Percentiles rank a stretch among this genome's conserved stretches.
Evolutionary conservation across 768 basidiomycete species (phyloP).

Genomic region (Coprinopsis strossmayeri): DNA sequence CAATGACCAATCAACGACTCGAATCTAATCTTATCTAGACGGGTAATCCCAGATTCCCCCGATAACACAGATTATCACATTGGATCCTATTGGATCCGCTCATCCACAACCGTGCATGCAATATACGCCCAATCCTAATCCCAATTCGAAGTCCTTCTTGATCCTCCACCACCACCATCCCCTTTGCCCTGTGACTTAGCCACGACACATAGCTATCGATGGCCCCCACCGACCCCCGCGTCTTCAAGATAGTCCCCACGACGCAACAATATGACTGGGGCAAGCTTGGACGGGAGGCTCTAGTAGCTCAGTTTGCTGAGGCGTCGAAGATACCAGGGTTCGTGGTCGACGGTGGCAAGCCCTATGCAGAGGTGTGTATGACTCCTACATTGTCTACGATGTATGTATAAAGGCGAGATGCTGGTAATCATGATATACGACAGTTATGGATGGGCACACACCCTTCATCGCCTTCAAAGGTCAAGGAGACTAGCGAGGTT

Average conservation of each 20-base stretch:
- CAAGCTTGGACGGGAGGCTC: conserved; percentile 69
- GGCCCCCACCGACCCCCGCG: conserved; percentile 14
- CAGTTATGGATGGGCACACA: conserved; percentile 99
- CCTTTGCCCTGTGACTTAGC: background rate
- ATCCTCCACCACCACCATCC: background rate
- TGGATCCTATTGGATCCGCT: no score
- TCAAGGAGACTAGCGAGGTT: conserved; percentile 27
- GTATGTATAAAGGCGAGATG: background rate
- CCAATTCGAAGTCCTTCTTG: no score
- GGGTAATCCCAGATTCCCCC: no score
- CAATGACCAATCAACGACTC: no score
- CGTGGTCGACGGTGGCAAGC: conserved; percentile 56
- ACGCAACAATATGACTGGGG: conserved; percentile 96
- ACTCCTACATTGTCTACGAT: background rate
- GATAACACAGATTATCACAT: no score
- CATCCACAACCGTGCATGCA: no score
- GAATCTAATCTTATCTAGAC: no score
- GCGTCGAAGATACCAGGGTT: conserved; percentile 60
- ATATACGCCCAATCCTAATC: no score
- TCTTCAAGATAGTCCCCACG: conserved; percentile 81
- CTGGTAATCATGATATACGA: conserved; percentile 8
- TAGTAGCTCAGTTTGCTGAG: conserved; percentile 81
- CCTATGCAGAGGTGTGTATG: conserved; percentile 85
- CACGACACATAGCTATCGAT: background rate
- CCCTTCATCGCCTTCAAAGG: conserved; percentile 49